Percentiles rank a stretch among this genome's conserved stretches.
These are phyloP conservation scores for Phaseolus lunatus DNA, from an alignment of 306 rosid species.

Conservation along the genomic window DNA sequence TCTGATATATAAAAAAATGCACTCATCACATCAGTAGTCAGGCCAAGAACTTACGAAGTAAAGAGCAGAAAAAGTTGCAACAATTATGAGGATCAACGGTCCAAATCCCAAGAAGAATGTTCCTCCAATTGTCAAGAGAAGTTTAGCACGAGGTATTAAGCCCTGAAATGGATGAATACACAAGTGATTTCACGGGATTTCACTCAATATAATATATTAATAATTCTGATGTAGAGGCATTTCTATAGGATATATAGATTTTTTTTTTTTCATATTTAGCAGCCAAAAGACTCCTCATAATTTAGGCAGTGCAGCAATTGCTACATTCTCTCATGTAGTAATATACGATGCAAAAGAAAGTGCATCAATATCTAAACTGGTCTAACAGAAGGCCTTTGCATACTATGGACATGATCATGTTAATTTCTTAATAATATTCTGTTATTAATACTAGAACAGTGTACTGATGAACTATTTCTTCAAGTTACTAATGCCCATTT, in stretches of 20 bases:
- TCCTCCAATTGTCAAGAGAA: conserved; percentile 85
- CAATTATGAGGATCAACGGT: conserved; percentile 80
- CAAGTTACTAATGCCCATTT: too few relatives aligned
- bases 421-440: too few relatives aligned
- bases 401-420: too few relatives aligned
- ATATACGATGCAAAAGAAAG: conserved; percentile 12
- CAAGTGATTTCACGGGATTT: conserved; percentile 26
- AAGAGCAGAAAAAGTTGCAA: conserved; percentile 72
- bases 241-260: conserved; percentile 8
- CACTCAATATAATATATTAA: background rate
- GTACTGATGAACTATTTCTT: too few relatives aligned
- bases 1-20: conserved; percentile 23
- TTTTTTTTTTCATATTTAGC: conserved; percentile 2
- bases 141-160: conserved; percentile 88
- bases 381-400: too few relatives aligned
- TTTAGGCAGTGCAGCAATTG: background rate
- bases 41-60: conserved; percentile 68
- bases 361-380: background rate
- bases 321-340: background rate
- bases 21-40: conserved; percentile 8
- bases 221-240: conserved; percentile 3
- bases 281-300: conserved; percentile 6
- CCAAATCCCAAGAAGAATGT: conserved; percentile 96
- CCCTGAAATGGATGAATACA: conserved; percentile 67
- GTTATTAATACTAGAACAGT: conserved; percentile 10